phyloP scores from a whole-genome alignment of 306 rosid genomes.

The Myrica gale region DNA sequence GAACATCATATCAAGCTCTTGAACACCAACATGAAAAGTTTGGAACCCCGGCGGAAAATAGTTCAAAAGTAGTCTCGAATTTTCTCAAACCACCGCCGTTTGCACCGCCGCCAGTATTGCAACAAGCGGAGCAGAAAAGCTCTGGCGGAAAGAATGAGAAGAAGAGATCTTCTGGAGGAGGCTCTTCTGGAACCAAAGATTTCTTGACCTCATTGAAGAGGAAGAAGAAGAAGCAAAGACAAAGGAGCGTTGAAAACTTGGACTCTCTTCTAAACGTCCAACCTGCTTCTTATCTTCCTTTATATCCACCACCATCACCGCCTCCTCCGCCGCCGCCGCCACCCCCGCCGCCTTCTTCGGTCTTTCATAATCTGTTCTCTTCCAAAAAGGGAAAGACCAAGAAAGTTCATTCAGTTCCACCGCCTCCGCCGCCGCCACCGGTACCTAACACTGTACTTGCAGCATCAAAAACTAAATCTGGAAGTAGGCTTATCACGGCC shows the following conservation, averaged over 20 bases:
- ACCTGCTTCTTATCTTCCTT: conserved; percentile 18
- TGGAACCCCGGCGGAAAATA: conserved; percentile 2
- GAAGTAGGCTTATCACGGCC: conserved; percentile 20
- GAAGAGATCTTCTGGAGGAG: conserved; percentile 35
- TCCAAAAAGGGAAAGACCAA: conserved; percentile 52
- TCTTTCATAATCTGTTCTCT: conserved; percentile 42
- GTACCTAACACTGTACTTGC: not conserved
- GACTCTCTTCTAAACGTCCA: conserved; percentile 39
- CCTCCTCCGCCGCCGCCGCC: conserved; percentile 44
- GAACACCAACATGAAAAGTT: conserved; percentile 12
- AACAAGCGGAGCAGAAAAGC: conserved; percentile 30
- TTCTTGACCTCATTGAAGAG: conserved; percentile 43
- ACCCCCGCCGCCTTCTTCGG: conserved; percentile 51
- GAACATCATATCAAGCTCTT: conserved; percentile 32
- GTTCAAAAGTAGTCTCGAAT: not conserved
- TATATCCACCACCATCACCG: conserved; percentile 21
- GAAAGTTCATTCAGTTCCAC: conserved; percentile 33
- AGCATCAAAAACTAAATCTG: conserved; percentile 37
- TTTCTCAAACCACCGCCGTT: conserved; percentile 19
- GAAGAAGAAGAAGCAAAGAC: conserved; percentile 65
- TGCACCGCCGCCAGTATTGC: conserved; percentile 20
- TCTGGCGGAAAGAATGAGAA: conserved; percentile 31
- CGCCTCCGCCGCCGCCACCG: conserved; percentile 21
- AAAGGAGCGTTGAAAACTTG: conserved; percentile 56
- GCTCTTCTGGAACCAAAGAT: conserved; percentile 45